Evolutionary conservation across 176 grass and related monocot species (phyloP), one percentile per base, ranked within the genome.

Genomic region (Canna indica): DNA sequence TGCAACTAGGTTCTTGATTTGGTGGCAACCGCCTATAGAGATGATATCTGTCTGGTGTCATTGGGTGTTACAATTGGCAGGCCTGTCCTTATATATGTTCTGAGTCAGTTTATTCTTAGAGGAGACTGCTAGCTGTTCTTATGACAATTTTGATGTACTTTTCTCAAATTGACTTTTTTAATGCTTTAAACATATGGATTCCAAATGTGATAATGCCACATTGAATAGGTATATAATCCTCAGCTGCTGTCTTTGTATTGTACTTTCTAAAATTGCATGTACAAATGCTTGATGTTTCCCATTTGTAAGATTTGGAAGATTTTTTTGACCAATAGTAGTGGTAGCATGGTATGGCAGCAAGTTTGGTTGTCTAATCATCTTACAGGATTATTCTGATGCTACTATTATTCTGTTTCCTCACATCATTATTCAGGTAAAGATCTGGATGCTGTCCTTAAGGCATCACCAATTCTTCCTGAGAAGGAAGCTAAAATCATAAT

Each of bases 401-500:
- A 83, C 74, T n/a, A 17, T 44, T 77, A 41, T 77, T 47, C 71
- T 53, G 44, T 67, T 84, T 85, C 5, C 50, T 74, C 45, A 64
- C 70, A 16, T 84, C 70, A 16, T 84, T 69, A 67, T 77, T 30
- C 79, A 99, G 94, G 94, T 48, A 99, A 99, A 73, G 94, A 99
- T 87, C 89, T 99, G 36, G 94, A 99, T 88, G 94, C 90, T 47
- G 90, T 85, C 61, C 89, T 99, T 69, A 99, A 99, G 83, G 59
- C 90, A 79, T 90, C 86, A 65, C 94, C 94, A 67, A 59, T 90
- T 84, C 94, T 99, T 83, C 90, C 90, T 77, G 94, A 99, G 86
- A 99, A 85, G 73, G 94, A 99, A 81, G 94, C 94, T 64, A 85
- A 89, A 81, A 90, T 99, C 78, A 93, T 93, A 88, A 88, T 93